These are phyloP conservation scores for Phlebiopsis gigantea DNA, from an alignment of 768 basidiomycete genomes.

Conservation along the genomic window DNA sequence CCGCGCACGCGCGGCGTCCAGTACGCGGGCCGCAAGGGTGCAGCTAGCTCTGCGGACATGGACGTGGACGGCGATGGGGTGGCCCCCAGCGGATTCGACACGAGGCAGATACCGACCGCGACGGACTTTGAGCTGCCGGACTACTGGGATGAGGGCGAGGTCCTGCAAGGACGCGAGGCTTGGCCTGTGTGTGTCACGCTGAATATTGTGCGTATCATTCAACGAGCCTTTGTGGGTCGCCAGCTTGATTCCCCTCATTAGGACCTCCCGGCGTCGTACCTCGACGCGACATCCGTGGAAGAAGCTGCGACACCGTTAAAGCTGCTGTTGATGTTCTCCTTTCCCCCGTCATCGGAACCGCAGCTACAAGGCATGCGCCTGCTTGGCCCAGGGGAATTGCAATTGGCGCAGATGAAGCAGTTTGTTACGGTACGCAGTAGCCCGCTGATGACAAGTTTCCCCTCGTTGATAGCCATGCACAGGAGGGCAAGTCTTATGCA, in stretches of 20 bases:
- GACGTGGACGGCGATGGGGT: conserved; percentile 42
- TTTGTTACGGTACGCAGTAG: conserved; percentile 47
- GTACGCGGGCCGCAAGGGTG: conserved; percentile 39
- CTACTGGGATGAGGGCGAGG: conserved; percentile 82
- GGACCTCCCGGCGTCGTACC: conserved; percentile 56
- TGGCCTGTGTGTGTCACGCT: conserved; percentile 80
- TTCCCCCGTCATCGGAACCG: conserved; percentile 32
- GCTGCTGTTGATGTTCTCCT: conserved; percentile 62
- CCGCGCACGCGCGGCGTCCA: conserved; percentile 69
- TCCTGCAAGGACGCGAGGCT: conserved; percentile 49
- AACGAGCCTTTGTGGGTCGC: too few species aligned
- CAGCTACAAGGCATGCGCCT: conserved; percentile 59
- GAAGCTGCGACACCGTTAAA: conserved; percentile 61
- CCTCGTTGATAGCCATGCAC: background rate
- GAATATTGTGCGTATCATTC: conserved; percentile 53
- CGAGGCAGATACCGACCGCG: conserved; percentile 41
- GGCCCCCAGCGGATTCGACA: conserved; percentile 50
- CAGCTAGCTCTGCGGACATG: conserved; percentile 38
- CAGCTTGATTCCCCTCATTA: conserved; percentile 26
- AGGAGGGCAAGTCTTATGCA: conserved; percentile 70
- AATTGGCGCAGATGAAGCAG: conserved; percentile 39
- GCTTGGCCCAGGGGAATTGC: conserved; percentile 58
- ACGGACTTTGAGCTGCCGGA: conserved; percentile 85
- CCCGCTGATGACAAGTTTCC: background rate
- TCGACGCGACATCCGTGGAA: conserved; percentile 72